phyloP scores from a whole-genome alignment of 257 asterid species.

The Paulownia fortunei region DNA sequence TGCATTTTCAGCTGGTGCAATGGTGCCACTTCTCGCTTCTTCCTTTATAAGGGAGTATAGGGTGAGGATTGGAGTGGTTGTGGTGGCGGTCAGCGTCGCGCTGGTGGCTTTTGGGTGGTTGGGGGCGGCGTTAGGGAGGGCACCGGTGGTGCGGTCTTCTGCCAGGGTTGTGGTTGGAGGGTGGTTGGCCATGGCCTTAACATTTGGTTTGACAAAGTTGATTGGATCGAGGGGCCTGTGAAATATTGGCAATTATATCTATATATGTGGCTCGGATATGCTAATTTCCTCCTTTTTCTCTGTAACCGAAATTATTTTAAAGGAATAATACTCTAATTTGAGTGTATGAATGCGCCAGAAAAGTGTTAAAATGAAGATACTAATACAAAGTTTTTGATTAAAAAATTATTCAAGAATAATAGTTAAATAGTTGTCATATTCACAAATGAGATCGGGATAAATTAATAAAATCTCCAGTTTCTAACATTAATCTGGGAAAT shows the following conservation, averaged over 20 bases:
- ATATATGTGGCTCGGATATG: not conserved
- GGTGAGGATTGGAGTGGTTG: slow-evolving; percentile 46
- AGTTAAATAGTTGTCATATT: too few species aligned
- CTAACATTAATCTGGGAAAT: too few species aligned
- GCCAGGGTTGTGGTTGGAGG: slow-evolving; percentile 69
- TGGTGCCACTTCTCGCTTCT: slow-evolving; percentile 63
- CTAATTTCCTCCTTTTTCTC: not conserved
- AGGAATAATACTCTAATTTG: not conserved
- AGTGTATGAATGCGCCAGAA: too few species aligned
- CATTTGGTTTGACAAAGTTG: slow-evolving; percentile 60
- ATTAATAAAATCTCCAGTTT: too few species aligned
- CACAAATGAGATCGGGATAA: too few species aligned
- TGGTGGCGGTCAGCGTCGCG: slow-evolving; percentile 47
- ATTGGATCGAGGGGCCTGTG: slow-evolving; percentile 46
- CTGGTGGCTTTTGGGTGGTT: slow-evolving; percentile 57
- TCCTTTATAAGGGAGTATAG: slow-evolving; percentile 48
- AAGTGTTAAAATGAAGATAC: too few species aligned
- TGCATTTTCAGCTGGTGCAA: slow-evolving; percentile 50
- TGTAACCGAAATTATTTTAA: not conserved
- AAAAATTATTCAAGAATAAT: too few species aligned
- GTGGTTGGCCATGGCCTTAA: slow-evolving; percentile 69
- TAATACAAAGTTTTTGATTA: too few species aligned
- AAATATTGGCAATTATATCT: not conserved
- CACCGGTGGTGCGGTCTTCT: slow-evolving; percentile 52
- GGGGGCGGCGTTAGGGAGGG: slow-evolving; percentile 59